Base-by-base conservation (phyloP, 2,329 filamentous ascomycete genomes). In the Tolypocladium tundrense region DNA sequence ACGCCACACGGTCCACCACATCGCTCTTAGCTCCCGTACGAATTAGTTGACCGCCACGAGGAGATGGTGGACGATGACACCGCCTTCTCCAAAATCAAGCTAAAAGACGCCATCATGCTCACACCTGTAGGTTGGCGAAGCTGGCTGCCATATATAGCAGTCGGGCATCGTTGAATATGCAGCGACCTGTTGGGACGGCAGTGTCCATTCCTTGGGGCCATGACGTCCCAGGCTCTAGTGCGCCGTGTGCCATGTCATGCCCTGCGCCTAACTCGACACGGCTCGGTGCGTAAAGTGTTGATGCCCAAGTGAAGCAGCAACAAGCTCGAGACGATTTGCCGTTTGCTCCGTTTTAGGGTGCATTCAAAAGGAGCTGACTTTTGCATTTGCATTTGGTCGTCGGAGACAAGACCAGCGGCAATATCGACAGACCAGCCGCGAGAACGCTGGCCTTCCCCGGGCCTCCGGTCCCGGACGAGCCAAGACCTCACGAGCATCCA, bases 401-500 rank as follows among this genome's bases (percentile, higher is more conserved):
- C 2, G 10, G 33, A 35, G 27, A 51, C 48, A n/a, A 51, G 5
- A 7, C 31, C 48, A n/a, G 35, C 9, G 19, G 35, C 31, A 13
- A 45, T 8, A 16, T 45, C 4, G n/a, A 45, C 21, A 45, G 27
- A 13, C 21, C 11, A 27, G 42, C 42, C 4, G 3, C 16, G 3
- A 50, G 4, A 11, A 35, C 48, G 19, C 19, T n/a, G 19, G 48
- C 13, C 31, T 21, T 19, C 31, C 10, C 21, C 31, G 31, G 16
- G 10, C 3, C 9, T 52, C 48, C 31, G n/a, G 48, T 16, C 48
- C 21, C 21, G 35, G 51, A 58, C 14, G 16, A 35, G 16, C 16
- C 27, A 50, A 19, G 27, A 1, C 27, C 27, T 31, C n/a, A 31
- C 31, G 16, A 57, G 58, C 60, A 60, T 59, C 56, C 59, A 60